Evolutionary conservation across 768 basidiomycete genomes (phyloP), one percentile per base, ranked within the genome.

Genomic region (Lactifluus subvellereus): DNA sequence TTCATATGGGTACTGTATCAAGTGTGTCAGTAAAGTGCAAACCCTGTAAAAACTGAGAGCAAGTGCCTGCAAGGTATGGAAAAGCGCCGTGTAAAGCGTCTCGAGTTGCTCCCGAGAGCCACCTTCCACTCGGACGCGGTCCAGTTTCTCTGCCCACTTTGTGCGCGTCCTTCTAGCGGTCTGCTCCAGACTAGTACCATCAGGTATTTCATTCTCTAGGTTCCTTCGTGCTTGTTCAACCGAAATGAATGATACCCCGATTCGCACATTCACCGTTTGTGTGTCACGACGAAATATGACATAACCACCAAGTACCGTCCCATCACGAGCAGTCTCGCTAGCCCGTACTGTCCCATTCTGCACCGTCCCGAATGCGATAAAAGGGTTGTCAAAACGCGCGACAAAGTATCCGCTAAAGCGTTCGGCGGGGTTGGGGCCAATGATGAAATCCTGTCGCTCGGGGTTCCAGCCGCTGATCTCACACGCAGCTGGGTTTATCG

Each of bases 391-490:
- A 65, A 88, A 86, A 9, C 84, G 78, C 3, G 82, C 85, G 50
- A 82, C 84, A 70, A 87, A 84, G 73, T 82, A 84, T 1, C 82
- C 74, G 0, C 69, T 64, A 54, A 71, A 74, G 45, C 33, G 69
- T 54, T 64, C 70, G 62, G 71, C 77, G 8, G 73, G 67, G 52
- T 73, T 75, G 1, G 87, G 87, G 0, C 82, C 80, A 50, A 89
- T 83, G 66, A 89, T 87, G 68, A 76, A 77, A 71, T 91, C 89
- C 70, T 89, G 87, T 35, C 86, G 78, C 66, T 90, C 89, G 14
- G 81, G 77, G 59, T 85, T 88, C 67, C 73, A 80, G 9, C 89
- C 88, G 45, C 78, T 81, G 38, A 89, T 82, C 74, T 86, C 84
- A 32, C 73, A 72, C 4, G 67, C 63, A 7, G 64, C 54, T 3